Base-by-base conservation (phyloP, 768 basidiomycete species). In the Chalciporus chontae region DNA sequence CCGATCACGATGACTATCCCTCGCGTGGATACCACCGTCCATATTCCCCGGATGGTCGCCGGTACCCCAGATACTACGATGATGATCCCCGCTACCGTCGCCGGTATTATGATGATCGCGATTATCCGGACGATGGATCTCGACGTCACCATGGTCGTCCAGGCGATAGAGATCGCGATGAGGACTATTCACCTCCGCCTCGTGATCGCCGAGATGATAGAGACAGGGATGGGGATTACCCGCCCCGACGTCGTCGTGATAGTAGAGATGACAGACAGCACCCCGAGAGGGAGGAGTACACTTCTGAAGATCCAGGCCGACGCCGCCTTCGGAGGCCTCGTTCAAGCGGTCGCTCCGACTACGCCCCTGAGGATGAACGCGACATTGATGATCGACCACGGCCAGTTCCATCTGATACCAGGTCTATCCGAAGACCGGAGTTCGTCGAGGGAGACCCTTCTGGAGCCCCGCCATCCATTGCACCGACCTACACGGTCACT, bases 21-120 rank as follows among this genome's bases (percentile, higher is more conserved):
- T 48, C 55, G 27, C 44, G 45, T 47, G 18, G 48, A 32, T 46
- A 55, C 32, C 34, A 39, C 34, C 59, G 54, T 10, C 47, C 36
- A 10, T 55, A 57, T 40, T 57, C 57, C n/a, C 57, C 61, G 5
- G 50, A 52, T 50, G 58, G 36, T 47, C 49, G 59, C 49, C 26
- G 48, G 40, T 53, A 57, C 46, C 49, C 24, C 2, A 41, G 50
- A 45, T 47, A 59, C 45, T 5, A 6, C 17, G 48, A 54, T 17
- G 50, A 57, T 8, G 47, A 51, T 9, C 41, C 45, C 9, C 49
- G 48, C 44, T 56, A 51, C 10, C 26, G 21, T 32, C 18, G 40
- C 2, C 23, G 50, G 32, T 44, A 43, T 40, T 23, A 42, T 19
- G 42, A 40, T 0, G 36, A 51, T 7, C 48, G 48, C 3, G 55